Evolutionary conservation across 108 stramenopile species (phyloP).

Genomic region (Fistulifera solaris): DNA sequence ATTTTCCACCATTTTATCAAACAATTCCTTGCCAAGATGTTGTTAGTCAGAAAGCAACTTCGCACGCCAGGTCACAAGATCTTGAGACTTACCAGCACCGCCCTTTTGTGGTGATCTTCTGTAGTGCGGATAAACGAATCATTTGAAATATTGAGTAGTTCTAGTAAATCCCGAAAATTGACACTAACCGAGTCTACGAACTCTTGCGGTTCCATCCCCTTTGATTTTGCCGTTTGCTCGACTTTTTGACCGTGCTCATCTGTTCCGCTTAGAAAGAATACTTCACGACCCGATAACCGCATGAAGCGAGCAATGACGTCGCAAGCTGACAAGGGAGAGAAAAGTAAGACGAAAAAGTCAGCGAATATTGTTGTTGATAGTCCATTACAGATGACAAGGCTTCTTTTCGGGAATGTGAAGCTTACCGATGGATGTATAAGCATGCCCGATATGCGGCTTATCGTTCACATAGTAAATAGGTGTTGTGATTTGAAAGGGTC

Average conservation of each 20-base stretch:
- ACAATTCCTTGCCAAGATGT: conserved; percentile 68
- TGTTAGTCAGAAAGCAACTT: conserved; percentile 10
- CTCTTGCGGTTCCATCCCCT: conserved; percentile 61
- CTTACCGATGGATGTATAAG: conserved; percentile 81
- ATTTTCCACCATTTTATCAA: conserved; percentile 41
- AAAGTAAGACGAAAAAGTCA: not conserved
- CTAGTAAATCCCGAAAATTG: conserved; percentile 76
- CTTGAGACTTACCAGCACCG: conserved; percentile 41
- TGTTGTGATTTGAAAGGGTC: conserved; percentile 92
- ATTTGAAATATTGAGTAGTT: conserved; percentile 66
- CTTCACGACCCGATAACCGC: conserved; percentile 83
- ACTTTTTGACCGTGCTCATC: conserved; percentile 99
- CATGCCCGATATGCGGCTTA: conserved; percentile 98
- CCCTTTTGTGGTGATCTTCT: conserved; percentile 64
- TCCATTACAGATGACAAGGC: not conserved
- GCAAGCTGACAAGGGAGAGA: conserved; percentile 42
- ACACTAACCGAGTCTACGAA: conserved; percentile 79
- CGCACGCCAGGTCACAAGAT: too few species aligned
- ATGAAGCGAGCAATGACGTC: conserved; percentile 94
- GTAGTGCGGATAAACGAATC: conserved; percentile 94
- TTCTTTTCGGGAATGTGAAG: not conserved
- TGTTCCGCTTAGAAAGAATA: conserved; percentile 91
- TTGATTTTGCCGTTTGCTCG: conserved; percentile 69
- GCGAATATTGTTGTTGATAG: not conserved
- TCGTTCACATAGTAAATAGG: conserved; percentile 99